phyloP scores from a whole-genome alignment of 2,329 filamentous ascomycete species.

The Scytalidium sp. region DNA sequence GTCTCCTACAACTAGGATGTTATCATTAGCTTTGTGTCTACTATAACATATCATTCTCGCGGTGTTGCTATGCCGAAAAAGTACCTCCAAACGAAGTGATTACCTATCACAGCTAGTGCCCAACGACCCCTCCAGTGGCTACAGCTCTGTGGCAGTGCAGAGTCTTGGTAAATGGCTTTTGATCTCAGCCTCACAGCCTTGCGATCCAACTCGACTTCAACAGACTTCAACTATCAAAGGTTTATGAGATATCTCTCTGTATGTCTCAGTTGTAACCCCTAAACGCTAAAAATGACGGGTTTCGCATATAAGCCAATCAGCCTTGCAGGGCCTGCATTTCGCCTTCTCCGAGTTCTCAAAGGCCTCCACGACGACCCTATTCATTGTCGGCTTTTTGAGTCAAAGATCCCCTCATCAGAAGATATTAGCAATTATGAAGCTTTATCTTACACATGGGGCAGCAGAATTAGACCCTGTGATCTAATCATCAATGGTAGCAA shows the following conservation, averaged over 20 bases:
- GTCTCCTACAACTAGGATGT: background rate
- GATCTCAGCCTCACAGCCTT: too few relatives aligned
- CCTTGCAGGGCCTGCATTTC: slow-evolving; percentile 8
- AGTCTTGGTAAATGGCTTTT: too few relatives aligned
- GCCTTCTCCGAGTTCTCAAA: slow-evolving; percentile 8
- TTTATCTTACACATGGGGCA: slow-evolving; percentile 14
- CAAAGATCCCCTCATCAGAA: slow-evolving; percentile 3
- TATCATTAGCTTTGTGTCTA: background rate
- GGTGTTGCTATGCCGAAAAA: too few relatives aligned
- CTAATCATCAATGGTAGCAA: slow-evolving; percentile 7
- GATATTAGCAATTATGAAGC: slow-evolving; percentile 8
- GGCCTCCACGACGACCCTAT: slow-evolving; percentile 3
- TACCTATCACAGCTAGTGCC: too few relatives aligned
- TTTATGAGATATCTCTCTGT: background rate
- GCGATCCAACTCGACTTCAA: background rate
- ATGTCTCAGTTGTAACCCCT: background rate
- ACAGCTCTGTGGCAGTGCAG: too few relatives aligned
- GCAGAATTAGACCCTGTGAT: background rate
- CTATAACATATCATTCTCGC: background rate
- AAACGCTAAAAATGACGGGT: background rate
- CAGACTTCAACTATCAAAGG: background rate
- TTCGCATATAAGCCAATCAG: slow-evolving; percentile 4
- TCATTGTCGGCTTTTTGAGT: slow-evolving; percentile 8
- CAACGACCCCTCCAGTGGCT: too few relatives aligned
- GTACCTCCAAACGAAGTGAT: too few relatives aligned